Evolutionary conservation across 768 basidiomycete genomes (phyloP).

Genomic region (Auriscalpium vulgare): DNA sequence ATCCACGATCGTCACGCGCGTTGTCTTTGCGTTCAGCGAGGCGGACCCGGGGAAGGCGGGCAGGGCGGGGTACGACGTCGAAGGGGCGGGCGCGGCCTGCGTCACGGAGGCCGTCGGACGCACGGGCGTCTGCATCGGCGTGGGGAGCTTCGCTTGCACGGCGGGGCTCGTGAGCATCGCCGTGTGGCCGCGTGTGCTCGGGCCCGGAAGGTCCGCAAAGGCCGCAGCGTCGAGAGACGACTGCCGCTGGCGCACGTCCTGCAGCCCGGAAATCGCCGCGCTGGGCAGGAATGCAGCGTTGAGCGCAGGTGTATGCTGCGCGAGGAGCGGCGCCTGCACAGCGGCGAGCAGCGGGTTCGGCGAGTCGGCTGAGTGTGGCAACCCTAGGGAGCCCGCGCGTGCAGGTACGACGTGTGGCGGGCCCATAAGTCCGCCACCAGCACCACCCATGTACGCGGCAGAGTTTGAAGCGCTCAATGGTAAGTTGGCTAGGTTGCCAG

Average conservation of each 20-base stretch:
- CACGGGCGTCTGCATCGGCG: slow-evolving; percentile 5
- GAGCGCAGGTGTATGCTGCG: slow-evolving; percentile 11
- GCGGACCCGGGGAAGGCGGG: slow-evolving; percentile 37
- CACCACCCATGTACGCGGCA: slow-evolving; percentile 22
- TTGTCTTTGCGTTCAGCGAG: slow-evolving; percentile 46
- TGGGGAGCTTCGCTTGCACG: slow-evolving; percentile 3
- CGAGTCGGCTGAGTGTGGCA: slow-evolving; percentile 2
- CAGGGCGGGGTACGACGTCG: slow-evolving; percentile 20
- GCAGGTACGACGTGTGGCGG: slow-evolving; percentile 24
- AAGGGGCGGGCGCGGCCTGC: slow-evolving; percentile 14
- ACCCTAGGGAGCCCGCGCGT: slow-evolving; percentile 16
- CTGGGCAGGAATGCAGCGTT: slow-evolving; percentile 7
- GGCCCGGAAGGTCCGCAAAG: slow-evolving; percentile 10
- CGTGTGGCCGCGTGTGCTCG: neutral
- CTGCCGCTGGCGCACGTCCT: slow-evolving; percentile 14
- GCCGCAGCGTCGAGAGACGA: slow-evolving; percentile 15
- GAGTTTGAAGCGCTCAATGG: slow-evolving; percentile 5
- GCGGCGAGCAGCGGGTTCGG: neutral
- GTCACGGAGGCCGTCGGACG: slow-evolving; percentile 11
- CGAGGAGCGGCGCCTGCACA: slow-evolving; percentile 6
- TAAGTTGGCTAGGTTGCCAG: slow-evolving; percentile 14
- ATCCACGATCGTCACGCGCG: slow-evolving; percentile 55
- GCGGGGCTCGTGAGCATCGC: slow-evolving; percentile 10
- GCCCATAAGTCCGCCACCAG: slow-evolving; percentile 30
- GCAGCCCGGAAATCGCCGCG: slow-evolving; percentile 11